Conservation (phyloP, 2,329 filamentous ascomycete species). For the Elsinoe perseae region DNA sequence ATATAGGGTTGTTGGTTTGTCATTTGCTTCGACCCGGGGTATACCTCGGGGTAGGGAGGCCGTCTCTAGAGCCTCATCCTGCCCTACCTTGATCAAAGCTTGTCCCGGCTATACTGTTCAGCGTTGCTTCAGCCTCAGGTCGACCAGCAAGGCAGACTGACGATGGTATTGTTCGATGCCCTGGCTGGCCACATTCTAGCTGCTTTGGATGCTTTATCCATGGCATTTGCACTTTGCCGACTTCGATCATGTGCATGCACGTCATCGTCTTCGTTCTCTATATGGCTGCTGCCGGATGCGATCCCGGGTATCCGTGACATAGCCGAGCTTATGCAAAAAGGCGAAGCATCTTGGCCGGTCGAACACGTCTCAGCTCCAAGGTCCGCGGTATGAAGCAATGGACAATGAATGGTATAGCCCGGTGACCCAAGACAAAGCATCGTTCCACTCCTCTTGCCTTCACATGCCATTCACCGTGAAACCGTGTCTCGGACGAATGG, state of each 20-base stretch:
- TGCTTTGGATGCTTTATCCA: no score
- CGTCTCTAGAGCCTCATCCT: background rate
- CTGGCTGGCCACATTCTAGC: no score
- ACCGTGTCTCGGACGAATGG: constrained; percentile 8
- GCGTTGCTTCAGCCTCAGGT: background rate
- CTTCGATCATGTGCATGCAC: background rate
- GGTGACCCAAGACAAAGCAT: background rate
- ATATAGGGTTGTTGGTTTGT: background rate
- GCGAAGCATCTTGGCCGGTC: background rate
- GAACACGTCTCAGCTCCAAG: background rate
- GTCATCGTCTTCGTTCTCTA: background rate
- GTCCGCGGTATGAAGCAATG: background rate
- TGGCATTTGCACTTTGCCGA: no score
- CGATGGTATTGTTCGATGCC: no score
- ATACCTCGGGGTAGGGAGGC: background rate
- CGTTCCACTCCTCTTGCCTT: background rate
- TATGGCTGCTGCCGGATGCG: background rate
- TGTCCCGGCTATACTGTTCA: no score
- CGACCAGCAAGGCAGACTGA: background rate
- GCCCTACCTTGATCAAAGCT: background rate
- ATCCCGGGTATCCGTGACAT: background rate
- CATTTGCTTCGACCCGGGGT: background rate
- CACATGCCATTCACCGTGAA: background rate
- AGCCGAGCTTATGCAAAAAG: constrained; percentile 12
- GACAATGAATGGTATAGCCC: background rate